Base-by-base conservation (phyloP, 805 yeast species). In the Kodamaea jinghongensis region DNA sequence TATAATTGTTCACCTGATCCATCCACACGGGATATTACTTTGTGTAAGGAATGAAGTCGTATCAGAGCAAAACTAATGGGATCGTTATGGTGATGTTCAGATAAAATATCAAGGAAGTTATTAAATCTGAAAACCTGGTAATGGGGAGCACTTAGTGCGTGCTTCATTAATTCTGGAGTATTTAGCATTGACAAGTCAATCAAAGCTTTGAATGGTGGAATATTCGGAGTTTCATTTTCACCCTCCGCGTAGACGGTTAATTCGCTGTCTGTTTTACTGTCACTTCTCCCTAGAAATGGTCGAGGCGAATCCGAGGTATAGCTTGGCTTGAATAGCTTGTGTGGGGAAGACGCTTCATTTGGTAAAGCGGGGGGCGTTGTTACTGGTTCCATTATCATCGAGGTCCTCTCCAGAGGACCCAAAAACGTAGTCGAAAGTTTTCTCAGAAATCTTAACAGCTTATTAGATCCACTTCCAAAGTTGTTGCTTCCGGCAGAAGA, bases 41-140 rank as follows among this genome's bases (percentile, higher is more conserved):
- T 64, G 2, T 44, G 42, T 26, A 65, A 41, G 5, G 66, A 61
- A 20, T 61, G 61, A 25, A 55, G 58, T 9, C 71, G 43, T 12
- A 61, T 55, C 25, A 49, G 55, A 6, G 71, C 66, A 50, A 67
- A 67, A 38, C 59, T 67, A 8, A 66, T 53, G 0, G 73, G 65
- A 45, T 69, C 74, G 32, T 55, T 54, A 9, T 45, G 44, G 30
- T 60, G 71, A 31, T 61, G 64, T 9, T 53, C 63, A 13, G 53
- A 34, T 7, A 67, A 28, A 7, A 59, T 50, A 11, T 58, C 61
- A 14, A 68, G 52, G 40, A 61, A 68, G 31, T 50, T 54, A 35
- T 57, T 52, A 40, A 50, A 69, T n/a, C 68, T 40, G 38, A 58
- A 52, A 1, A 53, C 41, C 37, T 61, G 63, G 37, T 60, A 61